These are phyloP conservation scores for Hura crepitans DNA, from an alignment of 441 rosid genomes.

Conservation along the genomic window DNA sequence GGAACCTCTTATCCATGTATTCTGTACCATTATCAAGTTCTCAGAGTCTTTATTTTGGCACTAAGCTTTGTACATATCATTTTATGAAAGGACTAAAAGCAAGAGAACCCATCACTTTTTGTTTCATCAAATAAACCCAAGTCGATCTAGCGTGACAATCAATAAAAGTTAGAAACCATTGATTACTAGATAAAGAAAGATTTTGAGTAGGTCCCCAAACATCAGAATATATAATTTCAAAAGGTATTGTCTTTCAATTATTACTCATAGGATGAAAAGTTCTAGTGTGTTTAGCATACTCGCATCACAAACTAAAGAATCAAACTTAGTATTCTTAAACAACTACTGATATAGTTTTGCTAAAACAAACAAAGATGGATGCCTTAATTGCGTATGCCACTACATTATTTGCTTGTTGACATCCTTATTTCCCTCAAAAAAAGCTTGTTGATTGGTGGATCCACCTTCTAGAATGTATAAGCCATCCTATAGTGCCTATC, in stretches of 20 bases:
- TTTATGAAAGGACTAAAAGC: neutral
- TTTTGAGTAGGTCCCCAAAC: neutral
- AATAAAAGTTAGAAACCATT: constrained; percentile 6
- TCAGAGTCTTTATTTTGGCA: neutral
- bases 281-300: neutral
- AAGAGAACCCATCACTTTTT: constrained; percentile 10
- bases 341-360: too few species aligned
- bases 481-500: too few species aligned
- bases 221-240: neutral
- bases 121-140: neutral
- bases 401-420: too few species aligned
- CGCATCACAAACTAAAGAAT: too few species aligned
- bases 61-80: too few species aligned
- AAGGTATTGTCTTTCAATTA: neutral
- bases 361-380: too few species aligned
- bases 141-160: neutral
- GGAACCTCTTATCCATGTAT: neutral
- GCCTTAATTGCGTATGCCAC: too few species aligned
- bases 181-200: too few species aligned
- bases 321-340: too few species aligned
- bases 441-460: too few species aligned
- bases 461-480: too few species aligned
- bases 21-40: neutral
- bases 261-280: neutral
- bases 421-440: too few species aligned